Evolutionary conservation across 257 asterid genomes (phyloP).

Genomic region (Fraxinus americana): DNA sequence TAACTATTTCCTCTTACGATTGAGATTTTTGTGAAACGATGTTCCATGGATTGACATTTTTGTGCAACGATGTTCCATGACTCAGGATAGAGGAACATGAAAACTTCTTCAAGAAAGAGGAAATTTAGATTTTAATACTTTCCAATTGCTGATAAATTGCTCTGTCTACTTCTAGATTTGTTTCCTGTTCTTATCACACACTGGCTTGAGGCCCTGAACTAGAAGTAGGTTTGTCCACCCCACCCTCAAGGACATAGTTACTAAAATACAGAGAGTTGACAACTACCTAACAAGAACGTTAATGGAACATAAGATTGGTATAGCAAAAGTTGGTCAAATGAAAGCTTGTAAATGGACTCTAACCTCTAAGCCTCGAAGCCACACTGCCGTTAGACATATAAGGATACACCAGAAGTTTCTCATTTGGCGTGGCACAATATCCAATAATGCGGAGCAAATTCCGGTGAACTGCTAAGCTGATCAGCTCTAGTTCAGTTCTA

Average conservation of each 20-base stretch:
- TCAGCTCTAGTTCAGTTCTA: slow-evolving; percentile 79
- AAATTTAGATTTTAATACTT: background rate
- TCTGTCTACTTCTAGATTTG: background rate
- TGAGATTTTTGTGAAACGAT: too few species aligned
- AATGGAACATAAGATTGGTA: background rate
- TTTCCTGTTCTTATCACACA: background rate
- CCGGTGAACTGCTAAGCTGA: slow-evolving; percentile 89
- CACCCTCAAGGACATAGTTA: too few species aligned
- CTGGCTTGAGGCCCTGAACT: too few species aligned
- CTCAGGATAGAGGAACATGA: too few species aligned
- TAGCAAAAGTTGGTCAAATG: background rate
- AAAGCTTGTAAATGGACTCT: background rate
- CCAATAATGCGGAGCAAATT: slow-evolving; percentile 82
- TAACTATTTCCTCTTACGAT: too few species aligned
- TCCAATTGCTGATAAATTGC: background rate
- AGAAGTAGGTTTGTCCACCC: too few species aligned
- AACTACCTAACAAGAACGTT: background rate
- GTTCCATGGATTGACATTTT: too few species aligned
- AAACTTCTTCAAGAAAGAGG: background rate
- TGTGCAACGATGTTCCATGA: too few species aligned
- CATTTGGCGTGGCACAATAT: slow-evolving; percentile 69
- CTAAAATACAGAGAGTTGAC: background rate
- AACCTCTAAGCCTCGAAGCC: slow-evolving; percentile 87
- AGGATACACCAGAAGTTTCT: slow-evolving; percentile 91
- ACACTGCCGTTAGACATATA: slow-evolving; percentile 95